Evolutionary conservation across 2,329 filamentous ascomycete genomes (phyloP), one percentile per base, ranked within the genome.

Genomic region (Elsinoe necatrix): DNA sequence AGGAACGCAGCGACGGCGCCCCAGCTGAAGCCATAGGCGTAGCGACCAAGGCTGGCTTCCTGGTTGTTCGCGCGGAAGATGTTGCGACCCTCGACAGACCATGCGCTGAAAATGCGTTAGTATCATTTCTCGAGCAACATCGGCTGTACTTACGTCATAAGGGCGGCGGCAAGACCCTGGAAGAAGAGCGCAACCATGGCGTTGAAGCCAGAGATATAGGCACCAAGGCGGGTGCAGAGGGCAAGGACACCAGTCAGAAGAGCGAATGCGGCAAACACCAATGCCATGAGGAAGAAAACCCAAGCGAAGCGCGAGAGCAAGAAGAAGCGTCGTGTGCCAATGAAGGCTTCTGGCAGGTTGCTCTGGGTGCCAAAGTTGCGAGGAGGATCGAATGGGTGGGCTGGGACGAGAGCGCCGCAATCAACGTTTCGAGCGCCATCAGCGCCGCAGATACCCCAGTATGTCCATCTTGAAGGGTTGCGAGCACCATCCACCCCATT

Each of bases 231-330:
- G 31, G 83, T 83, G 71, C 78, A 87, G 66, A 86, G 83, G 14
- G 86, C 85, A 14, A 90, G 71, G 60, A 89, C 77, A 61, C 83
- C 81, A 9, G 78, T 73, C 70, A 89, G 80, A 67, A 91, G 82
- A 60, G 85, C 81, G 23, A 82, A 57, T 48, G 81, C 77, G 61
- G 81, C 81, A 70, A 95, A 93, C 77, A 95, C 83, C 35, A 96
- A 80, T 16, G 84, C 82, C 62, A 97, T 85, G 57, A 97, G 76
- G 75, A 87, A 87, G 72, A 95, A 93, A 35, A 91, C 89, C 81
- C 92, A 97, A 71, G 89, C 86, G 75, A 96, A 95, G 39, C 92
- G 83, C 75, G 89, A 95, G 68, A 93, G 79, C 73, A 90, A 89
- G 75, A 80, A 97, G 77, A 84, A 95, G 61, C 76, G 81, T 63